A percentile compares a stretch with the other conserved stretches of the same genome.
Conservation (phyloP, 768 basidiomycete genomes). For the Phaeotremella skinneri region DNA sequence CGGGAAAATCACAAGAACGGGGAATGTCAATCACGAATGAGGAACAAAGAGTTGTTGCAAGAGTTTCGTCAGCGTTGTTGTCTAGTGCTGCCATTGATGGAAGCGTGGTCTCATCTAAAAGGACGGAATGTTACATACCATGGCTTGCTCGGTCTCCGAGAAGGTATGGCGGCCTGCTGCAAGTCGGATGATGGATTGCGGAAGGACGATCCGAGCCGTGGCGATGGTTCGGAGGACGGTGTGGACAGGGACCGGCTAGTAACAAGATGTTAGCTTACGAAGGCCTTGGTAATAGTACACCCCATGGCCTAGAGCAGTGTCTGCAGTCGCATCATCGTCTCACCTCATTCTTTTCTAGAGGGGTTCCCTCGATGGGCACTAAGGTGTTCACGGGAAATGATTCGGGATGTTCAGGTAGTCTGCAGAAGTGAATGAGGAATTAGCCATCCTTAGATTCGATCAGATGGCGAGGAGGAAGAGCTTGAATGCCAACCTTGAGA, state of each 20-base stretch:
- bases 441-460: too few species aligned
- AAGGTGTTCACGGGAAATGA: constrained; percentile 98
- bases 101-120: too few species aligned
- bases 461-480: too few species aligned
- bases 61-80: too few species aligned
- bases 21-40: too few species aligned
- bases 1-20: not conserved
- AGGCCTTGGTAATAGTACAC: too few species aligned
- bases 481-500: constrained; percentile 67
- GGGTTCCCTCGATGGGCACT: constrained; percentile 92
- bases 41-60: too few species aligned
- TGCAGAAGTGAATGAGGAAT: too few species aligned
- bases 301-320: not conserved
- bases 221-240: constrained; percentile 89
- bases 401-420: constrained; percentile 95
- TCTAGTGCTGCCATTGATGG: too few species aligned
- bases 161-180: constrained; percentile 90
- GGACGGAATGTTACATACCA: constrained; percentile 59
- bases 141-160: constrained; percentile 85
- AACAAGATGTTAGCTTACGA: constrained; percentile 10
- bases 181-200: constrained; percentile 87
- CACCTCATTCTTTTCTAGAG: constrained; percentile 85
- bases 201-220: constrained; percentile 87
- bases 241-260: constrained; percentile 74
- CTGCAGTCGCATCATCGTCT: constrained; percentile 20